phyloP scores from a whole-genome alignment of 192 early-diverging fungal genomes.

The Mortierella alpina region DNA sequence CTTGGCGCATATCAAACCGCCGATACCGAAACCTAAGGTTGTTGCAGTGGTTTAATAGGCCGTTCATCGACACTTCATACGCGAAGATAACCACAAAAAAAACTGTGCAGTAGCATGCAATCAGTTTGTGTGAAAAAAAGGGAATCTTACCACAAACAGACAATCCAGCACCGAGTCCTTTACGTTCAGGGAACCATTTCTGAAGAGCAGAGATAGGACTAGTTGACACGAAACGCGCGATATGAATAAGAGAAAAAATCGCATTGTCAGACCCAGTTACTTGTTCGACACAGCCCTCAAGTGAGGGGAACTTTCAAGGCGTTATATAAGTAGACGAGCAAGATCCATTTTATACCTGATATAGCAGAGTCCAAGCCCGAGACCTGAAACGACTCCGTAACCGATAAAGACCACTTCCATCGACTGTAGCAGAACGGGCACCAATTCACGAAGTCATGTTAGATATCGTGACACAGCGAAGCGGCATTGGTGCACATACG shows the following conservation, averaged over 20 bases:
- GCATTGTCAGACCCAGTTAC: background rate
- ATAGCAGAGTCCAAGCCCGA: constrained; percentile 73
- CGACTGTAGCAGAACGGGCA: constrained; percentile 5
- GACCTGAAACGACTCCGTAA: constrained; percentile 70
- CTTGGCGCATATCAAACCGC: constrained; percentile 75
- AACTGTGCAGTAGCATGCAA: no score
- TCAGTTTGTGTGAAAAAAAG: no score
- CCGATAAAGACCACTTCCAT: constrained; percentile 72
- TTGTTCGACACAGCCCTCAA: no score
- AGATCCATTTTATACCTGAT: constrained; percentile 44
- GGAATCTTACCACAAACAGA: constrained; percentile 71
- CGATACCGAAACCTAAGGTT: constrained; percentile 71
- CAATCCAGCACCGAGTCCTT: constrained; percentile 68
- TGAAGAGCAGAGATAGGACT: constrained; percentile 69
- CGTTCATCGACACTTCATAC: no score
- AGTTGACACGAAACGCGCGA: background rate
- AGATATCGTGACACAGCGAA: background rate
- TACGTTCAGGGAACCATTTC: constrained; percentile 73
- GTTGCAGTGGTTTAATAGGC: background rate
- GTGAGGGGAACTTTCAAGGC: no score
- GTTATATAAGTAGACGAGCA: background rate
- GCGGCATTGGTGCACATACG: background rate
- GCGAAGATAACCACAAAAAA: no score
- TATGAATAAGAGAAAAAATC: background rate
- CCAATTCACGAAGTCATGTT: background rate